Conservation (phyloP, 2,329 filamentous ascomycete genomes). For the Diaporthe sp. region DNA sequence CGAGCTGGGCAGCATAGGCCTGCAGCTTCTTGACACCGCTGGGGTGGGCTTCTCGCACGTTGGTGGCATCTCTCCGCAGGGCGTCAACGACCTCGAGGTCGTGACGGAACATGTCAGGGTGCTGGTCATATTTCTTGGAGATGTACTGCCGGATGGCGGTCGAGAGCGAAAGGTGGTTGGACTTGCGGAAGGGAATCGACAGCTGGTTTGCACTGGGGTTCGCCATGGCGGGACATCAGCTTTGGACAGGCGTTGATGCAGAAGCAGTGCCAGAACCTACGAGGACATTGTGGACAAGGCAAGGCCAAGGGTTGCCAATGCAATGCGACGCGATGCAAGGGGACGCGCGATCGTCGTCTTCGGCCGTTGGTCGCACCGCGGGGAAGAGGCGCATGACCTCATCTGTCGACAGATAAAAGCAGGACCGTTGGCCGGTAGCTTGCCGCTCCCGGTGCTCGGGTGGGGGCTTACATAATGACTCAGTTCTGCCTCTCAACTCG, state of each 20-base stretch:
- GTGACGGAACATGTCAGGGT: constrained; percentile 93
- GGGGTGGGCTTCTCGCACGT: constrained; percentile 86
- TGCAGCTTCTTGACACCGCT: constrained; percentile 91
- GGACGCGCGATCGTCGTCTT: constrained; percentile 5
- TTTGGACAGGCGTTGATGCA: neutral
- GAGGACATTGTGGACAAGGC: constrained; percentile 19
- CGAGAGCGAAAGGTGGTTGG: constrained; percentile 81
- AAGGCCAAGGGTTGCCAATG: neutral
- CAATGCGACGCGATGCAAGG: constrained; percentile 8
- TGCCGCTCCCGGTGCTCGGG: neutral
- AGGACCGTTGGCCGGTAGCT: neutral
- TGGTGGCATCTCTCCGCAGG: constrained; percentile 86
- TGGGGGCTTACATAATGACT: constrained; percentile 9
- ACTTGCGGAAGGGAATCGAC: constrained; percentile 88
- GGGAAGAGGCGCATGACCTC: constrained; percentile 22
- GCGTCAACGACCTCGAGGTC: constrained; percentile 88
- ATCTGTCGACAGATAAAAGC: neutral
- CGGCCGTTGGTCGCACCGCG: neutral
- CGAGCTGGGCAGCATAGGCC: constrained; percentile 89
- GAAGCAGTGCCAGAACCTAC: constrained; percentile 14
- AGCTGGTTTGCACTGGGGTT: constrained; percentile 67
- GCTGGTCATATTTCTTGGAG: constrained; percentile 97
- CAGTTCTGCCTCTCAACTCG: neutral
- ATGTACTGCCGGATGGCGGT: constrained; percentile 94
- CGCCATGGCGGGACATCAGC: constrained; percentile 32